Evolutionary conservation across 805 yeast genomes (phyloP).

Genomic region (Nakazawaea populi): DNA sequence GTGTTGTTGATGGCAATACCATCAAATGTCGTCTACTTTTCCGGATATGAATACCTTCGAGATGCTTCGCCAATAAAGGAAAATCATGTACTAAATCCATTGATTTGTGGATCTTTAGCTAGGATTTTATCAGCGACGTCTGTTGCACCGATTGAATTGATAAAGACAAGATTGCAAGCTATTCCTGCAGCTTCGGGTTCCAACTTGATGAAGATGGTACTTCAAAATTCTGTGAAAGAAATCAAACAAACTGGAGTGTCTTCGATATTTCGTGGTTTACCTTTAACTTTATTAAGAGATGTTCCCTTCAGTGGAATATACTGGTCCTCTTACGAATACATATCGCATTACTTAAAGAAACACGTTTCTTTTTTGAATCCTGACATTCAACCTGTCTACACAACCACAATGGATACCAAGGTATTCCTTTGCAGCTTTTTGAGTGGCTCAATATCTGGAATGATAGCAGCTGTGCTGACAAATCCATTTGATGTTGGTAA

Average conservation of each 20-base stretch:
- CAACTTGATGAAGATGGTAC: slow-evolving; percentile 40
- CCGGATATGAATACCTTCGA: slow-evolving; percentile 84
- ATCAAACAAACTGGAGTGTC: slow-evolving; percentile 50
- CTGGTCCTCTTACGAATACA: slow-evolving; percentile 80
- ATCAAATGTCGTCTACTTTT: slow-evolving; percentile 86
- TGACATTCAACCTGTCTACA: background rate
- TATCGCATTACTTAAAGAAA: slow-evolving; percentile 25
- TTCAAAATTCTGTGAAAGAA: slow-evolving; percentile 29
- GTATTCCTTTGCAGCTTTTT: slow-evolving; percentile 61
- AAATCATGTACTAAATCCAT: slow-evolving; percentile 51
- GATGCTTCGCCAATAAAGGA: slow-evolving; percentile 58
- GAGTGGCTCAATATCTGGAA: slow-evolving; percentile 81
- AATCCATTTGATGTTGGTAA: slow-evolving; percentile 98
- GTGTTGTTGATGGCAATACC: slow-evolving; percentile 89
- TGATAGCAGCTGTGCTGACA: slow-evolving; percentile 79
- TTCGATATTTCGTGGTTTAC: slow-evolving; percentile 77
- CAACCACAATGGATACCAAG: slow-evolving; percentile 16
- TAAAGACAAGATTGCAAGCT: slow-evolving; percentile 89
- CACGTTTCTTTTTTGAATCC: background rate
- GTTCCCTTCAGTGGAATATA: slow-evolving; percentile 95
- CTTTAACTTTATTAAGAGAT: slow-evolving; percentile 91
- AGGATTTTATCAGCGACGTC: slow-evolving; percentile 77
- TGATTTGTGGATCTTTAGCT: slow-evolving; percentile 82
- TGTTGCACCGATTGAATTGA: slow-evolving; percentile 81
- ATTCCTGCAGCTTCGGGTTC: slow-evolving; percentile 45